These are phyloP conservation scores for Pythium coloratum DNA, from an alignment of 352 stramenopile species.

Conservation along the genomic window DNA sequence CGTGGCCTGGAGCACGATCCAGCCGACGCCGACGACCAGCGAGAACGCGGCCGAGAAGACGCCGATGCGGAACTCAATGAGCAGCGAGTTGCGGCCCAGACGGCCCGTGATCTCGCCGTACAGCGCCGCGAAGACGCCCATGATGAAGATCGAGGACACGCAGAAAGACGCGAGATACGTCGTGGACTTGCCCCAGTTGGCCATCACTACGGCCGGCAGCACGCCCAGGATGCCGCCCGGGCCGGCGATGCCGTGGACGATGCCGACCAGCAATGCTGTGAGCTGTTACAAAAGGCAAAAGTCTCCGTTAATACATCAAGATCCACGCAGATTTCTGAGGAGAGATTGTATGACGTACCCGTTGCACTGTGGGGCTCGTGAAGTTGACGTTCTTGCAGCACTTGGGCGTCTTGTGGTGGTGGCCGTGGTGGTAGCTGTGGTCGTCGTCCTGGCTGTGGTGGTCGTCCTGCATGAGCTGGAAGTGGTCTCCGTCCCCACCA, in stretches of 20 bases:
- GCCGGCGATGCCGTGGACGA: conserved; percentile 81
- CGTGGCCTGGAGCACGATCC: conserved; percentile 71
- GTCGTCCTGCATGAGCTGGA: conserved; percentile 1
- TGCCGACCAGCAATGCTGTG: conserved; percentile 78
- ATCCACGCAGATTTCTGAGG: not conserved
- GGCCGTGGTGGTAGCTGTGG: not conserved
- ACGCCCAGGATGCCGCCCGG: conserved; percentile 71
- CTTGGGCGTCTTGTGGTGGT: conserved; percentile 23
- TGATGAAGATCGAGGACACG: conserved; percentile 86
- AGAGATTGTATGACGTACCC: conserved; percentile 14
- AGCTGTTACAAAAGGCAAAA: conserved; percentile 26
- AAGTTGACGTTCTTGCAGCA: conserved; percentile 42
- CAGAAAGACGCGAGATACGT: conserved; percentile 90
- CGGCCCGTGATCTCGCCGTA: conserved; percentile 78
- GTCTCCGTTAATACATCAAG: not conserved
- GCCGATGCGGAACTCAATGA: conserved; percentile 67
- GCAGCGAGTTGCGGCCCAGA: conserved; percentile 48
- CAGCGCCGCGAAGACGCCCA: conserved; percentile 87
- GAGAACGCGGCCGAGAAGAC: conserved; percentile 77
- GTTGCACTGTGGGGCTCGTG: conserved; percentile 53
- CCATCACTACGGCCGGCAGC: conserved; percentile 79
- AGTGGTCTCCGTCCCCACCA: not conserved
- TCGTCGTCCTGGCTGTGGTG: conserved; percentile 1
- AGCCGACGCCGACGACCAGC: conserved; percentile 67
- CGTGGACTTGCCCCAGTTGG: conserved; percentile 63